Conservation (phyloP, 1,139 yeast genomes). For the Lodderomyces jiufengensis region DNA sequence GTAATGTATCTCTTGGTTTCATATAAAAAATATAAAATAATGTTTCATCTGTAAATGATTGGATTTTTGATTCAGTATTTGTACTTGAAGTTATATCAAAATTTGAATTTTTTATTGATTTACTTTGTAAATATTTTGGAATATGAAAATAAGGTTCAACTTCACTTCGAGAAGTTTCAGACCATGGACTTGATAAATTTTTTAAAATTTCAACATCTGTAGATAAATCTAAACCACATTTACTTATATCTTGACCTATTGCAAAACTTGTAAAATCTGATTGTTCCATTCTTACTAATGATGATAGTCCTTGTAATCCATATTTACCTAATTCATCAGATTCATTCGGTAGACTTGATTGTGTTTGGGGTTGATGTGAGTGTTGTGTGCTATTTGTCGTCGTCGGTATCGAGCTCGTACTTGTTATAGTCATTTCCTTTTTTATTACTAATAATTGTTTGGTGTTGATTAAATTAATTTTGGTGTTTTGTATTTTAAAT, state of each 20-base stretch:
- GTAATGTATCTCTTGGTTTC: conserved; percentile 88
- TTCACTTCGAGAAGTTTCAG: conserved; percentile 82
- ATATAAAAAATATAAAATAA: conserved; percentile 91
- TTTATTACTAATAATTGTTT: too few relatives aligned
- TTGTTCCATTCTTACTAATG: conserved; percentile 66
- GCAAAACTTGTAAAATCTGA: conserved; percentile 68
- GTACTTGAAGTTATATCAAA: conserved; percentile 41
- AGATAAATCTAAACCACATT: conserved; percentile 65
- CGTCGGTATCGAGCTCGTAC: background rate
- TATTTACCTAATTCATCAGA: conserved; percentile 31
- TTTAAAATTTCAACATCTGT: conserved; percentile 51
- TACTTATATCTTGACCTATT: conserved; percentile 77
- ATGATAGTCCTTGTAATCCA: conserved; percentile 72
- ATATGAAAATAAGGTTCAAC: conserved; percentile 79
- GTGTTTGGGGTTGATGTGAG: background rate
- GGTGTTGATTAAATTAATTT: too few relatives aligned
- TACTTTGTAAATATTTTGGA: conserved; percentile 31
- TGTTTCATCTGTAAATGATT: conserved; percentile 84
- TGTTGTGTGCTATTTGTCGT: background rate
- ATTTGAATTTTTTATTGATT: conserved; percentile 50
- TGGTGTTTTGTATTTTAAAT: too few relatives aligned
- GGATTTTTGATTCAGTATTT: conserved; percentile 67
- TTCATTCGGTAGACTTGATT: background rate
- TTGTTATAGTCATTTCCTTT: background rate
- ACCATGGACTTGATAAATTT: conserved; percentile 91